A percentile compares a stretch with the other conserved stretches of the same genome.
phyloP scores from a whole-genome alignment of 208 protist genomes.

The Acanthamoeba lugdunensis region DNA sequence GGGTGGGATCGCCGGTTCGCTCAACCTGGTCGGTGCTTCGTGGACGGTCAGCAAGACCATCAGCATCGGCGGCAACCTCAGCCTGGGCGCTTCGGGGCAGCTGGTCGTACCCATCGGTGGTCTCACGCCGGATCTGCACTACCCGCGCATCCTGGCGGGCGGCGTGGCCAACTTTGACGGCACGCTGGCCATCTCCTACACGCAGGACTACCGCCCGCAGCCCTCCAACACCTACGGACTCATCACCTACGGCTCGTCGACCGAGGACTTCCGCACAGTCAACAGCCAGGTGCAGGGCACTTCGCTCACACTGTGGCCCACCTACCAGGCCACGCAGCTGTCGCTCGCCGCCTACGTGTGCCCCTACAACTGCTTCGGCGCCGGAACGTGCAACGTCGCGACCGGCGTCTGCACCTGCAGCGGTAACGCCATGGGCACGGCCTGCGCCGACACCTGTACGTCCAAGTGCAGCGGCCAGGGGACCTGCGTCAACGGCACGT shows the following conservation, averaged over 20 bases:
- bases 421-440: background rate
- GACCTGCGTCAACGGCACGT: slow-evolving; percentile 46
- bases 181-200: slow-evolving; percentile 3
- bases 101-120: background rate
- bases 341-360: background rate
- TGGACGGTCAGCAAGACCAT: background rate
- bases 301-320: slow-evolving; percentile 12
- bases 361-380: slow-evolving; percentile 56
- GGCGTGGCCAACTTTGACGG: slow-evolving; percentile 37
- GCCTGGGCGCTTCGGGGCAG: background rate
- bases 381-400: slow-evolving; percentile 24
- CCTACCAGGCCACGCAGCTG: slow-evolving; percentile 8
- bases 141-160: background rate
- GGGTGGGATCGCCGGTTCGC: background rate
- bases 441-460: slow-evolving; percentile 22
- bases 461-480: slow-evolving; percentile 37
- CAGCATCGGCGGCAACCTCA: slow-evolving; percentile 33
- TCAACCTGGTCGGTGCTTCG: background rate
- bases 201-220: slow-evolving; percentile 23
- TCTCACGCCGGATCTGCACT: background rate
- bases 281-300: slow-evolving; percentile 9
- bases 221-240: background rate
- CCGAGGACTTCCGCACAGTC: slow-evolving; percentile 19
- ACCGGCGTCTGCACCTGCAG: slow-evolving; percentile 29
- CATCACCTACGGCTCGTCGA: background rate